Evolutionary conservation across 805 yeast species (phyloP).

Genomic region (Metschnikowia similis): DNA sequence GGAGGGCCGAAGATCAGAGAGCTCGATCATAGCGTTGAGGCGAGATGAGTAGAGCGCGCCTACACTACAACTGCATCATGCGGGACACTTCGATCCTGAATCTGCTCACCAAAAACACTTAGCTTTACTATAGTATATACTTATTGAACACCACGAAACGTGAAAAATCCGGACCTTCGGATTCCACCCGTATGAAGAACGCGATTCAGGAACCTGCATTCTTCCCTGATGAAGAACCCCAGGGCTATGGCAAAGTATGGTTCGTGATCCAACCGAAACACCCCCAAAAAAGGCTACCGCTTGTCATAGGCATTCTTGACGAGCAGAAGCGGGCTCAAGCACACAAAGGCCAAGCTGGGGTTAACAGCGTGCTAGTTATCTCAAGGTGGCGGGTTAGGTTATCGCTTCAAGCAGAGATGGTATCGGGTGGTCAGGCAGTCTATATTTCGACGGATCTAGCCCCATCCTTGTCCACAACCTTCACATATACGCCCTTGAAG

Average conservation of each 20-base stretch:
- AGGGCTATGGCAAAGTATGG: neutral
- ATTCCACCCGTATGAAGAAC: no score
- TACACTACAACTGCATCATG: neutral
- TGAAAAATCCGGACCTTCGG: neutral
- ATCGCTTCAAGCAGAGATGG: neutral
- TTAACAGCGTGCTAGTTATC: no score
- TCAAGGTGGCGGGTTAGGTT: no score
- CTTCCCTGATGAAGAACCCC: no score
- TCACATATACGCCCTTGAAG: conserved; percentile 79
- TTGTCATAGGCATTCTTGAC: neutral
- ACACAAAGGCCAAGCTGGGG: no score
- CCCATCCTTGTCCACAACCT: conserved; percentile 63
- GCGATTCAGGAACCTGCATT: no score
- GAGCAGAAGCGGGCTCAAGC: no score
- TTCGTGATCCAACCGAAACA: neutral
- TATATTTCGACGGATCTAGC: conserved; percentile 38
- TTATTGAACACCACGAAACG: neutral
- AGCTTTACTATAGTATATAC: neutral
- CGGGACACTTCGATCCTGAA: neutral
- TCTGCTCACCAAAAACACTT: neutral
- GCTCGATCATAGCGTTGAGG: conserved; percentile 1
- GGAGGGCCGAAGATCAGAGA: conserved; percentile 2
- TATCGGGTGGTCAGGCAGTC: neutral
- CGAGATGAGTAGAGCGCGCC: conserved; percentile 2
- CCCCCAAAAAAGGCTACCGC: neutral